Percentiles rank a stretch among this genome's conserved stretches.
These are phyloP conservation scores for Leishmania turanica DNA, from an alignment of 208 protist genomes.

Conservation along the genomic window DNA sequence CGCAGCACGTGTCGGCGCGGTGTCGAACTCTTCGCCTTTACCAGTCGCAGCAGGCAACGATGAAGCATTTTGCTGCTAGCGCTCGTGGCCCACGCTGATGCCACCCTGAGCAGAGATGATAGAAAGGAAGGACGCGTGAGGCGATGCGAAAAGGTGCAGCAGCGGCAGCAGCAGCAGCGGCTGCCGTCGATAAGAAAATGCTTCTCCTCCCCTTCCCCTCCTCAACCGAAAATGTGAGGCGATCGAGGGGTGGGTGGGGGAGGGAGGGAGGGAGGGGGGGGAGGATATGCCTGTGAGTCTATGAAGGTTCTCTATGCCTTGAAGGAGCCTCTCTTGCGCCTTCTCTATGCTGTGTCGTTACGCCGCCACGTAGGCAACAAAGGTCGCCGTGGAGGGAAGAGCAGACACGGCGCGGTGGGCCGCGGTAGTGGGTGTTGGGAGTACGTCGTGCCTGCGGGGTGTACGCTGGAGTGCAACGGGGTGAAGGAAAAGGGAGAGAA, in stretches of 20 bases:
- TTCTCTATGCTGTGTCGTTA: neutral
- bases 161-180: neutral
- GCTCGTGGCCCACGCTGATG: neutral
- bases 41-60: conserved; percentile 16
- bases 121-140: neutral
- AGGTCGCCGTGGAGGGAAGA: neutral
- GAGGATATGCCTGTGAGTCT: neutral
- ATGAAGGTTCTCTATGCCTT: neutral
- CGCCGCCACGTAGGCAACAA: neutral
- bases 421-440: neutral
- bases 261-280: too few relatives aligned
- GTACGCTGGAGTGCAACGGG: neutral
- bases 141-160: neutral
- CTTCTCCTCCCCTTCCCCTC: neutral
- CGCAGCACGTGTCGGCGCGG: conserved; percentile 25
- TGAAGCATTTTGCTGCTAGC: conserved; percentile 8
- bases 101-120: neutral
- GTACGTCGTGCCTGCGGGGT: neutral
- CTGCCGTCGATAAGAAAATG: neutral
- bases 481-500: neutral
- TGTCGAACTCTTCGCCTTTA: conserved; percentile 15
- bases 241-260: neutral
- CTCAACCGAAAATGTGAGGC: neutral
- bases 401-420: too few relatives aligned
- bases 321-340: neutral